Evolutionary conservation across 768 basidiomycete genomes (phyloP), one percentile per base, ranked within the genome.

Genomic region (Suillus subalutaceus): DNA sequence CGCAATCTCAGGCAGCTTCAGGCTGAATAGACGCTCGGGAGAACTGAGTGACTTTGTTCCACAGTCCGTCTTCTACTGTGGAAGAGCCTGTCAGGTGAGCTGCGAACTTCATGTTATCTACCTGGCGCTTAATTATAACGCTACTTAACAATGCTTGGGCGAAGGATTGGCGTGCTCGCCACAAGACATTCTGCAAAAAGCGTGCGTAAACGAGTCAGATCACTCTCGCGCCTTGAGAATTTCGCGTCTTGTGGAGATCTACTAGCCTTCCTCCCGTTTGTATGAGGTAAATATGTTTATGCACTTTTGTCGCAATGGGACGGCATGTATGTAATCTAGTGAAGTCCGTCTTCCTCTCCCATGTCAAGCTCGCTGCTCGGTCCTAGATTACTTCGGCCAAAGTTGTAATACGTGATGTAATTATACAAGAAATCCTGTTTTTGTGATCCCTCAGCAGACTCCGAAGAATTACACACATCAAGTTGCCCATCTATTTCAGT

Each of bases 171-270:
- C 72, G 70, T 9, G 13, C 6, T 46, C 72, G 74, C 30, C 77
- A 78, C 67, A 77, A 76, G 69, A 56, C 66, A 38, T 75, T 70
- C 41, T 79, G 78, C 69, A 70, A 70, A 40, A 64, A 52, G 32
- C 26, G 55, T 41, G 18, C 53, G 16, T 55, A 32, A 55, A 32
- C 15, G 15, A 30, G 38, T 63, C 26, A 3, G n/a, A n/a, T 38
- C 35, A n/a, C 20, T 57, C 20, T 57, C 13, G 4, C 8, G n/a
- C 6, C 12, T 63, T 63, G 32, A 13, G 8, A 62, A 1, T 53
- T 30, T 32, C 30, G n/a, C 37, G 7, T 58, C n/a, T 38, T 6
- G 15, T 58, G 35, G 56, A 30, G 26, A 16, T 16, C 13, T 50
- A 15, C 15, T 3, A 9, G 16, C 52, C 16, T 16, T 52, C 50